Base-by-base conservation (phyloP, 768 basidiomycete genomes). In the Leccinum boreale region DNA sequence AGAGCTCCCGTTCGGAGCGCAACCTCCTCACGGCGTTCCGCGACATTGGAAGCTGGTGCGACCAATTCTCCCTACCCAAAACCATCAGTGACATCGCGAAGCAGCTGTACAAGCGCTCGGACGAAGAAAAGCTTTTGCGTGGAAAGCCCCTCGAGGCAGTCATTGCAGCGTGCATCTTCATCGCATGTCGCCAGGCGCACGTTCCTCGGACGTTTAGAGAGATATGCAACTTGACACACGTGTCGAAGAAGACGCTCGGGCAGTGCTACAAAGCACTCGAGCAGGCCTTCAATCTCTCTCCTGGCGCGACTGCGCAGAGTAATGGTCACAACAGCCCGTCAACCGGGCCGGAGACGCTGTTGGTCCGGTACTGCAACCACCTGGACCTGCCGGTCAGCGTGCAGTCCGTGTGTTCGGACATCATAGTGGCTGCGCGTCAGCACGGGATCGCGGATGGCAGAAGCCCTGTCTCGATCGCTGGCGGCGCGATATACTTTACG, bases 381-480 rank as follows among this genome's bases (percentile, higher is more conserved):
- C 82, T 97, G 59, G 92, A 90, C 64, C 79, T 97, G 33, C 88
- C 91, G 2, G 77, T 89, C 33, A 89, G 85, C 58, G 81, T 96
- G 56, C 91, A 95, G 71, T 81, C 86, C 24, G 90, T 92, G 42
- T 92, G 90, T 68, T 78, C 84, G 19, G 89, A 94, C 61, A 88
- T 94, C 70, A 92, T 94, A 61, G 71, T 88, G 56, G 83, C 85
- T 29, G 90, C 91, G 14, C 83, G 92, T 53, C 81, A 89, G 61
- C 82, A 89, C 62, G 92, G 92, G 45, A 89, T 96, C 60, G 94
- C 94, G 33, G 94, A 94, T 68, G 97, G 97, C 24, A 81, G 97
- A 60, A 92, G 87, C 66, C 96, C 96, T 1, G 91, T 98, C 52
- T 97, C 97, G n/a, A 94, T 99, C 63, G 97, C 96, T n/a, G 92